Evolutionary conservation across 1,284 basidiomycete genomes (phyloP), one percentile per base, ranked within the genome.

Genomic region (Papiliotrema terrestris): DNA sequence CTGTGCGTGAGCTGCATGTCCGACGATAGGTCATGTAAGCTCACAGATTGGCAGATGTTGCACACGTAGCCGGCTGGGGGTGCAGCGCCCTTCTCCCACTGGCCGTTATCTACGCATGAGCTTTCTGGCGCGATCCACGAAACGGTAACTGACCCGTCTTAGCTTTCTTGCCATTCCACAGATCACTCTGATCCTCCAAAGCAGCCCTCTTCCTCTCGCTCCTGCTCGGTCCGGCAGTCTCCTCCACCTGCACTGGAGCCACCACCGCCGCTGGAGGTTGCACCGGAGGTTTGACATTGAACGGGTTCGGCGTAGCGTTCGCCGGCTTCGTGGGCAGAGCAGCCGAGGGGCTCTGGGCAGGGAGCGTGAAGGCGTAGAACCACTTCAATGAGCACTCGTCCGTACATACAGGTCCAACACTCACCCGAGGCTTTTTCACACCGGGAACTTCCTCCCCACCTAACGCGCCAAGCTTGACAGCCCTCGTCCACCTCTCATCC

Each of bases 1-100:
- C 84, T 89, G 22, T 32, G 14, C 49, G 39, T 25, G 22, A 51
- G 29, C 23, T 25, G 23, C 17, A 52, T 49, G 32, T 11, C 29
- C 35, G 4, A 3, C 20, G n/a, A n/a, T n/a, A n/a, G n/a, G n/a
- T n/a, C n/a, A n/a, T n/a, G n/a, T n/a, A n/a, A 19, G 23, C 70
- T 56, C 50, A 74, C 72, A 15, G 66, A 67, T 57, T 71, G 60
- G 55, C 75, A 76, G 29, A 77, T 72, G 38, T 74, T 73, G 78
- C 91, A 94, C n/a, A 91, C 73, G 67, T 94, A 94, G 37, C 83
- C 83, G 60, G 90, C 88, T 25, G 88, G 86, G 4, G 89, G 89
- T 14, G 65, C 55, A 2, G 56, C 69, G 25, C 58, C 59, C 15
- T 70, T 6, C 25, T 35, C 9, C 11, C 29, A 1, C 4, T 32